Conservation (phyloP, 2,329 filamentous ascomycete genomes). For the Colletotrichum australisinense region DNA sequence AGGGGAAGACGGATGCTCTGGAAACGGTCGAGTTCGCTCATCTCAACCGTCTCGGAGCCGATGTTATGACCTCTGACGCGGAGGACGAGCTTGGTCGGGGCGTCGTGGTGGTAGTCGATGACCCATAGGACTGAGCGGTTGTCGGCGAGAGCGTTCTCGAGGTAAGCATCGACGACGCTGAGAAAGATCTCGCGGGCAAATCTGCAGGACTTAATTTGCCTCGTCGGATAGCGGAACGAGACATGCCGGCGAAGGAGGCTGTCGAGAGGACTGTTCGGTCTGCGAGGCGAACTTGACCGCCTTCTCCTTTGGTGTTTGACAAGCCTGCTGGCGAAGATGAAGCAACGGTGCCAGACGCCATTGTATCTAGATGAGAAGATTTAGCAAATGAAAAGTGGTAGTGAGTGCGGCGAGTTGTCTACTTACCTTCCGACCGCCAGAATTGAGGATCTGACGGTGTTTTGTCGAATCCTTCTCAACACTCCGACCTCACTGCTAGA, state of each 20-base stretch:
- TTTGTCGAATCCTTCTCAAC: not conserved
- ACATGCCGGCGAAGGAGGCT: no score
- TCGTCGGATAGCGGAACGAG: no score
- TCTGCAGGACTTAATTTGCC: not conserved
- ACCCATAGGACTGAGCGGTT: not conserved
- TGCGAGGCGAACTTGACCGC: not conserved
- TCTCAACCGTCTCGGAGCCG: not conserved
- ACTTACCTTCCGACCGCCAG: not conserved
- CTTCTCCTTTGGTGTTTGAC: not conserved
- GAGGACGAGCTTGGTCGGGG: not conserved
- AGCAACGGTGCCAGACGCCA: no score
- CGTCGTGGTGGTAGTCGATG: not conserved
- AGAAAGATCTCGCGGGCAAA: conserved; percentile 2
- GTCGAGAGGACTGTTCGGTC: no score
- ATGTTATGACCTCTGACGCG: not conserved
- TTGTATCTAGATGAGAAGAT: not conserved
- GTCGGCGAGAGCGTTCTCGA: not conserved
- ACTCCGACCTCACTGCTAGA: not conserved
- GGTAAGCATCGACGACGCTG: conserved; percentile 2
- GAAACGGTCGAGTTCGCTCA: not conserved
- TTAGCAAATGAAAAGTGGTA: not conserved
- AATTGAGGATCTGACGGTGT: not conserved
- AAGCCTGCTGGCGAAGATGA: not conserved
- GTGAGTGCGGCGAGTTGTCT: not conserved
- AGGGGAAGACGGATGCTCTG: not conserved